Base-by-base conservation (phyloP, 805 yeast genomes). In the Monosporozyma servazzii region DNA sequence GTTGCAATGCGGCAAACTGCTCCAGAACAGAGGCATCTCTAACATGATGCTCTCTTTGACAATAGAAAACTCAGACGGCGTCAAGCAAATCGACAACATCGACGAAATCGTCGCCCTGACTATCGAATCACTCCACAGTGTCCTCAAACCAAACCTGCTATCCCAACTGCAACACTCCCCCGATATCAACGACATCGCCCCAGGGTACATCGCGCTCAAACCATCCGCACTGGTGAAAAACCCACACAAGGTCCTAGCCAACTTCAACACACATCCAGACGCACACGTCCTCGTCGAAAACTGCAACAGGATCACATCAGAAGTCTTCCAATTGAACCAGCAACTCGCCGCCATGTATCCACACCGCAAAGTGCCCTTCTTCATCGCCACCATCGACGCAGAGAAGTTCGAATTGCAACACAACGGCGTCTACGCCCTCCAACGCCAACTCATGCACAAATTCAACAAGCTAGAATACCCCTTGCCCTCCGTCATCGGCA, bases 21-120 rank as follows among this genome's bases (percentile, higher is more conserved):
- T 90, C 57, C 74, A 80, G 50, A 67, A 76, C 48, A 76, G 95
- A 54, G 95, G 96, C 9, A 86, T 89, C 62, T 80, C 86, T 58
- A 91, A 90, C 73, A 88, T 90, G 95, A 88, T 90, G 96, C 73
- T 90, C n/a, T 84, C 95, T 1, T 79, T 88, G 66, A 88, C 96
- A 15, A 89, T 90, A 49, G 98, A 90, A 70, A 96, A 93, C 51
- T 84, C 96, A 50, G 87, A 87, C 56, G 96, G 96, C 39, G 78
- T 77, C 52, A 76, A 79, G 63, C 73, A 78, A 67, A 61, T 76
- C 42, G 82, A 80, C 66, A 39, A 50, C 31, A 80, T 83, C 37
- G 63, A 75, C 41, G 73, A 72, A 55, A 84, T 86, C 53, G 80
- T 85, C 37, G 59, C 68, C 18, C 84, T 82, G 64, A 85, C 91